Evolutionary conservation across 768 basidiomycete species (phyloP).

Genomic region (Termitomyces sp.): DNA sequence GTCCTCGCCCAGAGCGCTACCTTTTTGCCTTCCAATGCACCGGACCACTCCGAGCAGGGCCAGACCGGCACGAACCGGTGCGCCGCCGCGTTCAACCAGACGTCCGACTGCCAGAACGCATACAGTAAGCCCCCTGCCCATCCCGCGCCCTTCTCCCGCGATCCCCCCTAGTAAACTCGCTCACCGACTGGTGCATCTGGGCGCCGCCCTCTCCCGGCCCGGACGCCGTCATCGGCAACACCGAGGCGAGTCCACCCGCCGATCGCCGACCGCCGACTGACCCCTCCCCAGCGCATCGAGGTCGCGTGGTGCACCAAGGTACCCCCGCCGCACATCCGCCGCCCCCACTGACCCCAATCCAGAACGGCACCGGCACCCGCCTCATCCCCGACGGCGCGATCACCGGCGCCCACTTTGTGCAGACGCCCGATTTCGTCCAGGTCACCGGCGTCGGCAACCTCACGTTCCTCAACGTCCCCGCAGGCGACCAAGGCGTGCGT

Average conservation of each 20-base stretch:
- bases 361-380: slow-evolving; percentile 57
- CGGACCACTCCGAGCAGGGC: slow-evolving; percentile 45
- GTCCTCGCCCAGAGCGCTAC: slow-evolving; percentile 28
- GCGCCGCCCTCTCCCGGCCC: slow-evolving; percentile 42
- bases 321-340: not conserved
- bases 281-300: slow-evolving; percentile 30
- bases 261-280: slow-evolving; percentile 19
- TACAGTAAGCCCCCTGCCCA: slow-evolving; percentile 31
- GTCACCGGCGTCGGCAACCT: slow-evolving; percentile 65
- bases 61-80: slow-evolving; percentile 65
- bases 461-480: slow-evolving; percentile 58
- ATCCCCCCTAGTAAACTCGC: slow-evolving; percentile 40
- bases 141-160: not conserved
- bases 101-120: slow-evolving; percentile 61
- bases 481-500: slow-evolving; percentile 48
- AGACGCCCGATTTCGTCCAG: slow-evolving; percentile 72
- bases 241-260: slow-evolving; percentile 50
- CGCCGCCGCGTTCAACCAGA: slow-evolving; percentile 46
- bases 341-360: slow-evolving; percentile 2
- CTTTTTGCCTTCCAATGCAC: slow-evolving; percentile 42
- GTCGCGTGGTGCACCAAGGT: slow-evolving; percentile 40
- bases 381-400: slow-evolving; percentile 72
- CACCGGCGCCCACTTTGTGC: slow-evolving; percentile 59
- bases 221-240: slow-evolving; percentile 49
- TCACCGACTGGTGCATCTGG: slow-evolving; percentile 45